Percentiles rank a stretch among this genome's conserved stretches.
phyloP scores from a whole-genome alignment of 768 basidiomycete genomes.

The Daedalea quercina region DNA sequence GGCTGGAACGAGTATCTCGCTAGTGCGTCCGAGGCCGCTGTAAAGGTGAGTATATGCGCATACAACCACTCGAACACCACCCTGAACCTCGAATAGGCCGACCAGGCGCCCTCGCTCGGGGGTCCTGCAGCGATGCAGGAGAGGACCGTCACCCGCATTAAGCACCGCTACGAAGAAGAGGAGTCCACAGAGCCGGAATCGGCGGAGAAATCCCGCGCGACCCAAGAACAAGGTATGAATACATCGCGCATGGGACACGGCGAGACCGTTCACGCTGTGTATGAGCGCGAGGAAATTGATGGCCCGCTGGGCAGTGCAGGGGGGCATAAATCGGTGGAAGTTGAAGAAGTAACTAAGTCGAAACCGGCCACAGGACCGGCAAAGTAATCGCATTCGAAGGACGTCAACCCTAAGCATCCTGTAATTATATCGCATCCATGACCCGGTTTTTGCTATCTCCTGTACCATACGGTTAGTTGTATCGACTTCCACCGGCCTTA shows the following conservation, averaged over 20 bases:
- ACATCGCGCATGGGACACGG: slow-evolving; percentile 10
- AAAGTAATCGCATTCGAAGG: not conserved
- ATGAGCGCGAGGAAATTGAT: slow-evolving; percentile 18
- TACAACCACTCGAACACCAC: not conserved
- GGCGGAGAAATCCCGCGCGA: slow-evolving; percentile 1
- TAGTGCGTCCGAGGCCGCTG: slow-evolving; percentile 26
- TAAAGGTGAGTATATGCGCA: slow-evolving; percentile 22
- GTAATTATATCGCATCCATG: not conserved
- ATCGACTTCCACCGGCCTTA: no score
- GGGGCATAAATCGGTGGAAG: slow-evolving; percentile 3
- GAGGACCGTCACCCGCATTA: slow-evolving; percentile 21
- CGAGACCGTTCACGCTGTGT: slow-evolving; percentile 13
- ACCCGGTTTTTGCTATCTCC: no score
- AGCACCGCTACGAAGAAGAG: slow-evolving; percentile 16
- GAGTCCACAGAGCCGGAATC: slow-evolving; percentile 2
- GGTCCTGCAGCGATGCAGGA: slow-evolving; percentile 8
- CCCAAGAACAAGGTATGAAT: slow-evolving; percentile 11
- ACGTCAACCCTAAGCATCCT: not conserved
- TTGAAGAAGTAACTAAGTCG: not conserved
- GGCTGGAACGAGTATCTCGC: slow-evolving; percentile 33
- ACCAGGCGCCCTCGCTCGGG: slow-evolving; percentile 12
- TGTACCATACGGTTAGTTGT: no score
- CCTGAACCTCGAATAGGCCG: slow-evolving; percentile 15
- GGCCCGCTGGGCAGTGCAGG: slow-evolving; percentile 16
- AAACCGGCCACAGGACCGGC: not conserved